These are phyloP conservation scores for Priceomyces haplophilus DNA, from an alignment of 805 yeast genomes.

Conservation along the genomic window DNA sequence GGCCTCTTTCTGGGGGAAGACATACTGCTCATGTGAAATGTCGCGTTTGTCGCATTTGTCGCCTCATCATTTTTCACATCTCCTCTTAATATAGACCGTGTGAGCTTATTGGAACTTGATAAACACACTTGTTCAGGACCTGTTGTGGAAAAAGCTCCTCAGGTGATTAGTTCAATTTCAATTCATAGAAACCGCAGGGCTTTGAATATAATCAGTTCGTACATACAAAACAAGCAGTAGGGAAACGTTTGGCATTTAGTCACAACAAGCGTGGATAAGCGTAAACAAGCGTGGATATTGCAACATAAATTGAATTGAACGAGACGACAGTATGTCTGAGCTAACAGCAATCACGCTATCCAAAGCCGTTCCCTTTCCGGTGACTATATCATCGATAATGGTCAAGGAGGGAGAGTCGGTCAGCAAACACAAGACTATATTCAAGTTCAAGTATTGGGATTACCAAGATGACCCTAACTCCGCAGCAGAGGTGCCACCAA, in stretches of 20 bases:
- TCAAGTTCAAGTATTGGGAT: constrained; percentile 67
- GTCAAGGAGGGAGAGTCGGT: constrained; percentile 46
- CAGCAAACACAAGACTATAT: constrained; percentile 49
- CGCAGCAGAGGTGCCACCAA: constrained; percentile 38
- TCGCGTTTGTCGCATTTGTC: not conserved
- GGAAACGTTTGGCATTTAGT: too few relatives aligned
- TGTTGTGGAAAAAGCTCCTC: too few relatives aligned
- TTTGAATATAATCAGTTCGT: not conserved
- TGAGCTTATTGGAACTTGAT: too few relatives aligned
- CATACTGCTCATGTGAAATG: too few relatives aligned
- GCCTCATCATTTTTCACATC: constrained; percentile 1
- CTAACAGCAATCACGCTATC: constrained; percentile 56
- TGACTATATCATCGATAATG: constrained; percentile 53
- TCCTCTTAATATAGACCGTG: not conserved
- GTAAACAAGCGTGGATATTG: not conserved
- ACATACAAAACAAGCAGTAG: too few relatives aligned
- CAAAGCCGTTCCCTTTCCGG: constrained; percentile 63
- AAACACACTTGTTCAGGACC: too few relatives aligned
- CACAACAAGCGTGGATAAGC: not conserved
- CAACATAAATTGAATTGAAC: not conserved
- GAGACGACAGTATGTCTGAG: constrained; percentile 23
- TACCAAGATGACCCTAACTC: constrained; percentile 53
- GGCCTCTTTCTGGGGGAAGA: too few relatives aligned
- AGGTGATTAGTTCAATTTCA: not conserved
- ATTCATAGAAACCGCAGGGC: not conserved